Base-by-base conservation (phyloP, 2,329 filamentous ascomycete genomes). In the Xylariaceae sp. region DNA sequence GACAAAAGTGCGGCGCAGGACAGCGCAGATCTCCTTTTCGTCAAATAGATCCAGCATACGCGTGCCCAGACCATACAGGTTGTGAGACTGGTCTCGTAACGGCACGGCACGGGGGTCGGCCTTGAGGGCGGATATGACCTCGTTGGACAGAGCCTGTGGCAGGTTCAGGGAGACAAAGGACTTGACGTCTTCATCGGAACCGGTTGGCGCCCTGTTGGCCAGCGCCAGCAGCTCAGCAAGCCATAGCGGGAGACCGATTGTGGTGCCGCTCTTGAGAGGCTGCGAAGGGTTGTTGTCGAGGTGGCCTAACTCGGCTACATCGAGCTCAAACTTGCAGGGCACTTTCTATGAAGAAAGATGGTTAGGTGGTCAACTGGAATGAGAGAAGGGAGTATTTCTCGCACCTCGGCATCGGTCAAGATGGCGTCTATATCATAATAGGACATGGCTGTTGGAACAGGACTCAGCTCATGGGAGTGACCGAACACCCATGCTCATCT, bases 151-250 rank as follows among this genome's bases (percentile, higher is more conserved):
- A 2, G 90, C 87, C 0, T 83, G 74, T 0, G 94, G 93, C 6
- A 96, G 83, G 71, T 94, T 92, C 61, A 97, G 84, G 0, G 88
- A 89, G 3, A 94, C 83, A 23, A 92, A 84, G 5, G 88, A 83
- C 53, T 75, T 77, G 59, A 75, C 70, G 58, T 73, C 66, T 23
- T 78, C 74, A 34, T 76, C 74, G 42, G 66, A 63, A 55, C 65
- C 70, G 51, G 64, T 67, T 65, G 67, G 60, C 60, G 72, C 53
- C 73, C 75, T 8, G 75, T 74, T 81, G 64, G 84, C 86, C 50
- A 95, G 83, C 35, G 90, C 90, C 55, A 99, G 88, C 83, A 97
- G 93, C 74, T 96, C 90, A 66, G 89, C 92, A 10, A 99, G 86
- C 94, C 94, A 99, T 65, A 97, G 82, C 1, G 94, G 94, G 0